These are phyloP conservation scores for Rhododendron molle DNA, from an alignment of 148 eudicot genomes.

Conservation along the genomic window DNA sequence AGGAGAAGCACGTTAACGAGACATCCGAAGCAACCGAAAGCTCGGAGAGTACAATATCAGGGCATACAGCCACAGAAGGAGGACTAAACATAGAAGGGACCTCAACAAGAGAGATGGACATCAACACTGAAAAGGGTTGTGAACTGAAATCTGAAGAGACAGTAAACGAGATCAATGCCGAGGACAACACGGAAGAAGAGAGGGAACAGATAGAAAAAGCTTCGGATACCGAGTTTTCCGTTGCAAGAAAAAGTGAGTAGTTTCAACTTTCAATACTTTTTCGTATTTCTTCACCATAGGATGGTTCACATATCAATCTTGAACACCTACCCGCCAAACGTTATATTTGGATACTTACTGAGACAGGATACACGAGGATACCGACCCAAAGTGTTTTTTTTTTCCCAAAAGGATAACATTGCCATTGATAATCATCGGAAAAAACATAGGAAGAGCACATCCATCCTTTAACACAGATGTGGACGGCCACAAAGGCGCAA, in stretches of 20 bases:
- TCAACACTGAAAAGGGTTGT: conserved; percentile 2
- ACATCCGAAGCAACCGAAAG: conserved; percentile 2
- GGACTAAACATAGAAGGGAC: neutral
- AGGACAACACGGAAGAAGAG: neutral
- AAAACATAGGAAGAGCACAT: no score
- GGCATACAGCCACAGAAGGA: conserved; percentile 10
- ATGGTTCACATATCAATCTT: neutral
- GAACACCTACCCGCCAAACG: neutral
- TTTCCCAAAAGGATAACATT: no score
- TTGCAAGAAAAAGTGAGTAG: conserved; percentile 14
- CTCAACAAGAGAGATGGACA: conserved; percentile 1
- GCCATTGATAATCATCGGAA: no score
- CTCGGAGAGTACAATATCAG: conserved; percentile 2
- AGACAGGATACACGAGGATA: neutral
- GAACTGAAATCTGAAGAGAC: conserved; percentile 6
- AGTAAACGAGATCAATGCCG: neutral
- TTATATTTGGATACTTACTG: neutral
- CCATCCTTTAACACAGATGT: no score
- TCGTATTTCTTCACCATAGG: neutral
- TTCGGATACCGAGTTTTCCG: neutral
- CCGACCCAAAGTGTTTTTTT: no score
- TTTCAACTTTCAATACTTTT: neutral
- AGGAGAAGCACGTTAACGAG: conserved; percentile 5
- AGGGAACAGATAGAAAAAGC: conserved; percentile 6
- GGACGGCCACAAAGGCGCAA: no score